Conservation (phyloP, 768 basidiomycete genomes). For the Pilatotrama ljubarskyi region DNA sequence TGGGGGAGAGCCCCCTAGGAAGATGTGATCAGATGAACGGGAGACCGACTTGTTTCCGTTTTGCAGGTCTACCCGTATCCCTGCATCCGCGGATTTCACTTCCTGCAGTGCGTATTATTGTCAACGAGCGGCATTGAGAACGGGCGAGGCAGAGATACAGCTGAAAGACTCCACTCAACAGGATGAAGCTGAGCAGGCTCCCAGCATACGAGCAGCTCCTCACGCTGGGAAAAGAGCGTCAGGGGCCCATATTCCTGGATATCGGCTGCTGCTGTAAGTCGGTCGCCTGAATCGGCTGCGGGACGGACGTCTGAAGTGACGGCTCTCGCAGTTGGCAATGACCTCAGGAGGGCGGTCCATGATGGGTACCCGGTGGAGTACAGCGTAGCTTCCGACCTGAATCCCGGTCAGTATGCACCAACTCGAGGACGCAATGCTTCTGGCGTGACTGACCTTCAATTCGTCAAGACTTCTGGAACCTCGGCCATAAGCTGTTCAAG, state of each 20-base stretch:
- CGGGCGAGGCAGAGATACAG: no score
- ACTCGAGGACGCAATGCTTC: background rate
- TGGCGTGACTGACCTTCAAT: background rate
- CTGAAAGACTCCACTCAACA: background rate
- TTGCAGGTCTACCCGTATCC: conserved; percentile 28
- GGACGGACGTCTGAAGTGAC: no score
- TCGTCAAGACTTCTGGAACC: conserved; percentile 53
- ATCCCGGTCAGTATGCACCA: conserved; percentile 27
- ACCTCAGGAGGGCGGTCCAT: conserved; percentile 37
- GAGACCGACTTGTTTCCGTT: background rate
- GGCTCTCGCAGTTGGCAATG: conserved; percentile 36
- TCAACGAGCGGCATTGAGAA: no score
- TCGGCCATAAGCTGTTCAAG: conserved; percentile 59
- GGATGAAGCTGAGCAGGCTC: conserved; percentile 21
- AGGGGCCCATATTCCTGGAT: conserved; percentile 40
- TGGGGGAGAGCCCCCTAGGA: no score
- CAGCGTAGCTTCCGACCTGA: conserved; percentile 37
- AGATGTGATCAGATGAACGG: no score
- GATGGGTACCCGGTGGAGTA: conserved; percentile 44
- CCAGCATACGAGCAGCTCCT: conserved; percentile 28
- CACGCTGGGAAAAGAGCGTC: conserved; percentile 36
- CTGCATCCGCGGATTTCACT: conserved; percentile 27
- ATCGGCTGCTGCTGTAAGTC: conserved; percentile 44
- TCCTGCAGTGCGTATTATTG: conserved; percentile 14
- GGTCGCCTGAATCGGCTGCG: background rate